Evolutionary conservation across 2,329 filamentous ascomycete genomes (phyloP).

Genomic region (Fonsecaea monophora): DNA sequence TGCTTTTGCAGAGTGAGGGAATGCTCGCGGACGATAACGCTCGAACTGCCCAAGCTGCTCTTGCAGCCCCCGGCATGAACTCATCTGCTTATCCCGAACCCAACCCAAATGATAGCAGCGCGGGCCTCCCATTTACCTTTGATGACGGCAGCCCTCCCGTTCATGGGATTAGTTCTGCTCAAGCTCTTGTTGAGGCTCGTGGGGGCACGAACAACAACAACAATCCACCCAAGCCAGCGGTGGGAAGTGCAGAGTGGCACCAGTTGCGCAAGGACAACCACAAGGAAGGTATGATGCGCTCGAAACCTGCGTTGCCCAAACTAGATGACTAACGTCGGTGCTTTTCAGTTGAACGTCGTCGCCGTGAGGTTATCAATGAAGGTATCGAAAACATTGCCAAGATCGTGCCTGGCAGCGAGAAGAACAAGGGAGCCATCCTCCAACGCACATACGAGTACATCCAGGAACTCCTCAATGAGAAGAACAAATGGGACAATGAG

Average conservation of each 20-base stretch:
- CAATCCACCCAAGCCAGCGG: constrained; percentile 71
- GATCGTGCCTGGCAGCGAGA: constrained; percentile 96
- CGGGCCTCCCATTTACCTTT: constrained; percentile 32
- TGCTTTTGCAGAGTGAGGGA: constrained; percentile 57
- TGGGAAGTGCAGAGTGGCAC: constrained; percentile 98
- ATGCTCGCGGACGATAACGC: constrained; percentile 52
- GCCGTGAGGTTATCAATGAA: constrained; percentile 97
- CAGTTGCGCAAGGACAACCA: constrained; percentile 97
- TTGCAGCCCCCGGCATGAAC: constrained; percentile 51
- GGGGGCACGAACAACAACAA: constrained; percentile 37
- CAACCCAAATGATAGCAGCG: constrained; percentile 46
- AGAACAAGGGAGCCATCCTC: constrained; percentile 97
- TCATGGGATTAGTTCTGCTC: constrained; percentile 34
- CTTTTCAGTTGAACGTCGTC: constrained; percentile 82
- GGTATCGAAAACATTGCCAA: constrained; percentile 98
- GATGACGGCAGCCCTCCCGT: constrained; percentile 41
- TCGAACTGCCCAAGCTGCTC: constrained; percentile 55
- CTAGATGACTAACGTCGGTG: constrained; percentile 9
- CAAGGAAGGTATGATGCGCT: constrained; percentile 80
- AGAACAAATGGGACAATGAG: constrained; percentile 47
- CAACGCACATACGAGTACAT: constrained; percentile 95
- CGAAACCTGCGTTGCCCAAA: background rate
- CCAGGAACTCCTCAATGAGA: constrained; percentile 67
- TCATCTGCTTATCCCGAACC: constrained; percentile 55
- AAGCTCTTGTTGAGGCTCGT: constrained; percentile 47